A percentile compares a stretch with the other conserved stretches of the same genome.
These are phyloP conservation scores for Trichoderma breve DNA, from an alignment of 2,329 filamentous ascomycete genomes.

Conservation along the genomic window DNA sequence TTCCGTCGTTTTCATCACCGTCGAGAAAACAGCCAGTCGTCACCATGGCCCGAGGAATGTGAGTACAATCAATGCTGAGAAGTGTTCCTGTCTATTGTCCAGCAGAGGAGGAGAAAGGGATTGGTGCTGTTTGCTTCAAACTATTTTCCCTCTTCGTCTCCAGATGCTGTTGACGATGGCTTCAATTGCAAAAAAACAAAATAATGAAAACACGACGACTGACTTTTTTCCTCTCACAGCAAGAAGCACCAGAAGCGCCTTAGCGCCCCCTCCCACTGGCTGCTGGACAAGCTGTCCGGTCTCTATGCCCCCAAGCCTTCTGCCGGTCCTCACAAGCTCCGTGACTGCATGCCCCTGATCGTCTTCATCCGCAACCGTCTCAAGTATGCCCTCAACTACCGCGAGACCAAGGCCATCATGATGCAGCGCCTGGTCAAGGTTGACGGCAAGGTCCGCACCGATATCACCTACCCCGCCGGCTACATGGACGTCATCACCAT, in stretches of 20 bases:
- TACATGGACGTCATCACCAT: conserved; percentile 99
- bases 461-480: conserved; percentile 93
- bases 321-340: conserved; percentile 96
- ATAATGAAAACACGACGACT: conserved; percentile 23
- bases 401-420: conserved; percentile 95
- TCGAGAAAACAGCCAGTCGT: conserved; percentile 41
- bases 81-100: background rate
- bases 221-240: conserved; percentile 49
- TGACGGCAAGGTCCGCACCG: conserved; percentile 98
- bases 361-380: conserved; percentile 96
- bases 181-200: background rate
- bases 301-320: conserved; percentile 70
- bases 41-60: conserved; percentile 66
- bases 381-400: conserved; percentile 99
- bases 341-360: conserved; percentile 97
- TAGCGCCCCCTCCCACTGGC: conserved; percentile 98
- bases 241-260: conserved; percentile 99
- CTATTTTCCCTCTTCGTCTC: background rate
- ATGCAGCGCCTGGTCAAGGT: conserved; percentile 99
- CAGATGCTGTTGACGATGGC: background rate
- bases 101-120: background rate
- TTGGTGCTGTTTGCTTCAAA: background rate
- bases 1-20: conserved; percentile 38
- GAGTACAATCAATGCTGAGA: conserved; percentile 35
- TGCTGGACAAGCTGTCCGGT: conserved; percentile 99